These are phyloP conservation scores for Rhodotorula sp. DNA, from an alignment of 1,284 basidiomycete genomes.

Conservation along the genomic window DNA sequence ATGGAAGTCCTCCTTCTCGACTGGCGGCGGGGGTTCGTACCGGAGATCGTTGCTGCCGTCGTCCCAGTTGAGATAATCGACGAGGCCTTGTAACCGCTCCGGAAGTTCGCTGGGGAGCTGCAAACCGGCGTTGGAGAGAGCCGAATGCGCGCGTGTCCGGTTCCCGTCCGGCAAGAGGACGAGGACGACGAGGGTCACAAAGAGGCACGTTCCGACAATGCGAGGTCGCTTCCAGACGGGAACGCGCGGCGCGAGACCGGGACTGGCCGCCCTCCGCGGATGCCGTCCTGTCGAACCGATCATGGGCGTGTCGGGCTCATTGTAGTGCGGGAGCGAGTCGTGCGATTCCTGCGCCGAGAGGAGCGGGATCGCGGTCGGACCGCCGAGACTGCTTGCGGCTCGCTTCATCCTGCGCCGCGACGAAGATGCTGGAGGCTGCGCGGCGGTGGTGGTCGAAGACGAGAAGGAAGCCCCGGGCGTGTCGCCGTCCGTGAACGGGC, in stretches of 20 bases:
- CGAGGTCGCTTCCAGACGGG: slow-evolving; percentile 12
- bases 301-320: slow-evolving; percentile 35
- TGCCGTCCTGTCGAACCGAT: slow-evolving; percentile 16
- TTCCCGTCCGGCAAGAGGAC: slow-evolving; percentile 40
- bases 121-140: slow-evolving; percentile 39
- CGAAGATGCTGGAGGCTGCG: background rate
- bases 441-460: background rate
- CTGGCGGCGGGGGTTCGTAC: slow-evolving; percentile 26
- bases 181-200: slow-evolving; percentile 36
- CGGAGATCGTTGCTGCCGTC: slow-evolving; percentile 35
- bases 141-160: slow-evolving; percentile 33
- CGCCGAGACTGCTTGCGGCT: background rate
- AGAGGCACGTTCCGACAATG: slow-evolving; percentile 29
- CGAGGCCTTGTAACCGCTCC: slow-evolving; percentile 36
- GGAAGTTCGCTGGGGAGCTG: slow-evolving; percentile 41
- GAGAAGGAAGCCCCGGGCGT: background rate
- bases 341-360: background rate
- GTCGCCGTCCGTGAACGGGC: too few relatives aligned
- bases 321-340: slow-evolving; percentile 27
- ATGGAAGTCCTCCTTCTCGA: slow-evolving; percentile 22
- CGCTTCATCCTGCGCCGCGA: slow-evolving; percentile 2
- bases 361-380: background rate
- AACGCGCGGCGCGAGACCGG: background rate
- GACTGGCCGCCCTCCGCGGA: slow-evolving; percentile 11
- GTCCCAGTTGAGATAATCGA: slow-evolving; percentile 38